These are phyloP conservation scores for Saprolegnia parasitica DNA, from an alignment of 352 stramenopile species.

Conservation along the genomic window DNA sequence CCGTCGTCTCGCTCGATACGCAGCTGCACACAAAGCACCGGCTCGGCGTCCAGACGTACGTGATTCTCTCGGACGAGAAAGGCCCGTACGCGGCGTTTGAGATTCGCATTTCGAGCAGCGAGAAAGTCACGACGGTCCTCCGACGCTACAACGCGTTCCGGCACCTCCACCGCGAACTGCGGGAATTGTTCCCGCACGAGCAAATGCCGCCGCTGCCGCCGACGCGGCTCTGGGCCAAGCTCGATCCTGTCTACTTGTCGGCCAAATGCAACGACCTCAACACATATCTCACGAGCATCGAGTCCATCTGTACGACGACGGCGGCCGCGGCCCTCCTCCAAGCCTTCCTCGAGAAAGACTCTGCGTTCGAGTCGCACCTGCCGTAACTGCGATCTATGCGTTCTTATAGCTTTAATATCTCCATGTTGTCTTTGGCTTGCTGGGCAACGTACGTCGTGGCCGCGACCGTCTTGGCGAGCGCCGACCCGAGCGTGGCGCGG, in stretches of 20 bases:
- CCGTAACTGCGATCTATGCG: background rate
- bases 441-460: conserved; percentile 22
- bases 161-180: conserved; percentile 64
- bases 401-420: conserved; percentile 28
- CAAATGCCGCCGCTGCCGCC: conserved; percentile 62
- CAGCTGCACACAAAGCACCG: conserved; percentile 33
- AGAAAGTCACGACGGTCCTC: conserved; percentile 51
- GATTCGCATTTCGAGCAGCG: conserved; percentile 67
- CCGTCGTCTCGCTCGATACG: conserved; percentile 40
- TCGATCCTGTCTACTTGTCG: conserved; percentile 64
- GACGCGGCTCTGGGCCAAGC: conserved; percentile 82
- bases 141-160: conserved; percentile 76
- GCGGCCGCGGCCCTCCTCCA: background rate
- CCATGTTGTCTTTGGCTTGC: conserved; percentile 28
- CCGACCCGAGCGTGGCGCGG: background rate
- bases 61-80: conserved; percentile 65
- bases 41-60: conserved; percentile 48
- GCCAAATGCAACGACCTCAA: conserved; percentile 25
- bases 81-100: conserved; percentile 71
- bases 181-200: conserved; percentile 73
- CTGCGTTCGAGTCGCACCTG: background rate
- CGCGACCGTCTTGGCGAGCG: background rate
- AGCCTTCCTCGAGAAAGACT: conserved; percentile 19
- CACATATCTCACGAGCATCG: conserved; percentile 20
- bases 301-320: conserved; percentile 23